Conservation (phyloP, 2,329 filamentous ascomycete genomes). For the Trichoderma citrinoviride region DNA sequence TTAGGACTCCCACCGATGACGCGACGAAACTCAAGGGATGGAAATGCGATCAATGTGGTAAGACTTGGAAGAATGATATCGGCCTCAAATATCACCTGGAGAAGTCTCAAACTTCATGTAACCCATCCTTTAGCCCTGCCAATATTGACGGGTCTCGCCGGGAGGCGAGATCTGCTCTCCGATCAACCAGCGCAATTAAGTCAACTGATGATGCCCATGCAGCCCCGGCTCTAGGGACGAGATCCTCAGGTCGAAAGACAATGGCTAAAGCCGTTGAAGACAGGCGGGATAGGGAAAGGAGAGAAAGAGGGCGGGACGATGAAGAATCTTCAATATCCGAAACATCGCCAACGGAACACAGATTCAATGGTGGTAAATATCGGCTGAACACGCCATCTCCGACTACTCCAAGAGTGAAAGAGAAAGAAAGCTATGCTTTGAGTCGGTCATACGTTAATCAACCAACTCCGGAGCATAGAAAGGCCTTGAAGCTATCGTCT, state of each 20-base stretch:
- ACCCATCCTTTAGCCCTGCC: constrained; percentile 39
- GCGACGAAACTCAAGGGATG: constrained; percentile 34
- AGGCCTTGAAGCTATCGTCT: background rate
- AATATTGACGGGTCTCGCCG: constrained; percentile 23
- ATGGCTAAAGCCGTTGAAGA: background rate
- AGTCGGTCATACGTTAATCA: background rate
- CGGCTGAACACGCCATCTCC: background rate
- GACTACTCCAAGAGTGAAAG: background rate
- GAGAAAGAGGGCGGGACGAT: background rate
- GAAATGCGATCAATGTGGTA: constrained; percentile 53
- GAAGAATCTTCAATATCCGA: background rate
- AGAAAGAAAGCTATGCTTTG: background rate
- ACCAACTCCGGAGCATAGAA: background rate
- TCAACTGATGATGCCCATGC: background rate
- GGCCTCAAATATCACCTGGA: constrained; percentile 58
- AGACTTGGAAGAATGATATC: constrained; percentile 56
- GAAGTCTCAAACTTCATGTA: constrained; percentile 54
- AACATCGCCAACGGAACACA: background rate
- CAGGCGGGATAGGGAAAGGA: background rate
- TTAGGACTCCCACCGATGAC: constrained; percentile 21
- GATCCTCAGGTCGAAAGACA: background rate
- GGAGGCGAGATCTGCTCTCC: constrained; percentile 20
- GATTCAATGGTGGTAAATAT: background rate
- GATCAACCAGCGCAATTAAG: background rate
- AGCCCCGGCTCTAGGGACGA: background rate